Evolutionary conservation across 2,329 filamentous ascomycete genomes (phyloP).

Genomic region (Ophiosphaerella korrae): DNA sequence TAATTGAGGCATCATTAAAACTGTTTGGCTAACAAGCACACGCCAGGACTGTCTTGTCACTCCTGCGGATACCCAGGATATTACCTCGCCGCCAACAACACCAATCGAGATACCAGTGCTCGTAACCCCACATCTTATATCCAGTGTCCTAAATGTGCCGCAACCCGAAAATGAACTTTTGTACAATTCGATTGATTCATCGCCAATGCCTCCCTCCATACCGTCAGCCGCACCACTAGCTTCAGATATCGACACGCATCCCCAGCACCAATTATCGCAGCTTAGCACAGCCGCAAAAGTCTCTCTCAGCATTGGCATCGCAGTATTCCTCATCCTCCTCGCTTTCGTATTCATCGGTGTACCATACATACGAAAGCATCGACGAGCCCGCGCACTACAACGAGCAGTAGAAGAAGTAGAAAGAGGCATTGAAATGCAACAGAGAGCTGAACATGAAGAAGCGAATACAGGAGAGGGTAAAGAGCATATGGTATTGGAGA

Average conservation of each 20-base stretch:
- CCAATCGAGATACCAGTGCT: not conserved
- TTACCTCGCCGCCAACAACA: not conserved
- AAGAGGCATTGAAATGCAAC: slow-evolving; percentile 8
- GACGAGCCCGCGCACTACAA: slow-evolving; percentile 20
- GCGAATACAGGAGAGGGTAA: slow-evolving; percentile 10
- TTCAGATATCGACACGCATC: not conserved
- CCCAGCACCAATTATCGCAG: not conserved
- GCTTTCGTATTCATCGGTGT: slow-evolving; percentile 16
- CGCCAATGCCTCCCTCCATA: not conserved
- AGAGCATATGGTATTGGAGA: slow-evolving; percentile 34
- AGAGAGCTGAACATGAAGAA: not conserved
- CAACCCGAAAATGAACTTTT: too few relatives aligned
- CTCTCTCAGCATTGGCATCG: slow-evolving; percentile 9
- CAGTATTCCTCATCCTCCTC: slow-evolving; percentile 9
- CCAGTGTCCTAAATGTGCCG: too few relatives aligned
- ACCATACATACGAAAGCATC: slow-evolving; percentile 19
- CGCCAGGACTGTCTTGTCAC: not conserved
- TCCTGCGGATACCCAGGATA: too few relatives aligned
- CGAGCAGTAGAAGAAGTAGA: slow-evolving; percentile 29
- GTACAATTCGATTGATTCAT: not conserved
- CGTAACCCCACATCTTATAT: not conserved
- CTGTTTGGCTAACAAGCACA: not conserved
- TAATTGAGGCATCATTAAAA: not conserved
- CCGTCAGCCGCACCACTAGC: not conserved
- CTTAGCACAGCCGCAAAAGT: slow-evolving; percentile 10